Conservation (phyloP, 108 stramenopile species). For the Skeletonema marinoi region DNA sequence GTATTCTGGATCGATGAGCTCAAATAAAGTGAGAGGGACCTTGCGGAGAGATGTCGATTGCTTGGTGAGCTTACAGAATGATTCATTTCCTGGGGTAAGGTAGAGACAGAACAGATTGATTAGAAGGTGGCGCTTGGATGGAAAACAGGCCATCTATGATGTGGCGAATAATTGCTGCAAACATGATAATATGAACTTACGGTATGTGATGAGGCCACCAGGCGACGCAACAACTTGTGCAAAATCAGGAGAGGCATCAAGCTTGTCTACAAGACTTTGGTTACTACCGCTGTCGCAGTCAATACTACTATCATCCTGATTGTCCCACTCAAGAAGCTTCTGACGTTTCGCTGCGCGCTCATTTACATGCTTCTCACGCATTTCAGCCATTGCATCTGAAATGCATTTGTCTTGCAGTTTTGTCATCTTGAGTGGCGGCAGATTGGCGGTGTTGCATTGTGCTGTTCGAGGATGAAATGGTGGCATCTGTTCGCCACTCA, state of each 20-base stretch:
- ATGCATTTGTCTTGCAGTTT: constrained; percentile 28
- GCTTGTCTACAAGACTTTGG: constrained; percentile 19
- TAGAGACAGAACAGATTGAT: no score
- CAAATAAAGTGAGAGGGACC: constrained; percentile 27
- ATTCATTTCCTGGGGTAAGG: constrained; percentile 3
- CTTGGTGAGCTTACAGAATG: constrained; percentile 8
- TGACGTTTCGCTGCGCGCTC: constrained; percentile 13
- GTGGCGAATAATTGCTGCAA: neutral
- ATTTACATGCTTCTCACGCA: constrained; percentile 4
- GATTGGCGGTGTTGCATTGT: no score
- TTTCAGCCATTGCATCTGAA: constrained; percentile 25
- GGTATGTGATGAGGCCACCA: constrained; percentile 35
- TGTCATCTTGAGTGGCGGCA: constrained; percentile 11
- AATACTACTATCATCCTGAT: constrained; percentile 3
- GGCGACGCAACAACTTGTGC: constrained; percentile 35
- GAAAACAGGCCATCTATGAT: no score
- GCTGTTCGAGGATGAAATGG: no score
- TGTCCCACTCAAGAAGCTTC: neutral
- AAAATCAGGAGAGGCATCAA: constrained; percentile 28
- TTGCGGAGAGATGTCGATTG: neutral
- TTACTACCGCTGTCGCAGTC: neutral
- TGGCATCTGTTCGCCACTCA: no score
- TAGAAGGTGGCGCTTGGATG: no score
- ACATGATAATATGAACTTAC: constrained; percentile 16
- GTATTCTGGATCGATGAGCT: constrained; percentile 31